phyloP scores from a whole-genome alignment of 2,329 filamentous ascomycete genomes.

The Botryotinia calthae region DNA sequence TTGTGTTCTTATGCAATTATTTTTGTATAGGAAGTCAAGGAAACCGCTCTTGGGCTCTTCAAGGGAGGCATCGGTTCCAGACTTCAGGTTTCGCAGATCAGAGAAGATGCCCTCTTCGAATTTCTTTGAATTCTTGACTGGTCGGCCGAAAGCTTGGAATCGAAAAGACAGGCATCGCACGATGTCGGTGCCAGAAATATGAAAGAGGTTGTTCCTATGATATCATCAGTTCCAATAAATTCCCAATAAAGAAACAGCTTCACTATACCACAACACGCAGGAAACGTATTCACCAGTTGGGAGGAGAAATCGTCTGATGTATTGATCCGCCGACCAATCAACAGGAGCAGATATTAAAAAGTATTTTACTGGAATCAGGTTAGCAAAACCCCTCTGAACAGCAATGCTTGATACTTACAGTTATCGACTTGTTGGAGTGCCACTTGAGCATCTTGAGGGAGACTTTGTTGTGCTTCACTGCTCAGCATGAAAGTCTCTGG shows the following conservation, averaged over 20 bases:
- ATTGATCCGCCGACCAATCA: constrained; percentile 95
- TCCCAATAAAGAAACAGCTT: constrained; percentile 23
- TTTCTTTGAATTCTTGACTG: constrained; percentile 99
- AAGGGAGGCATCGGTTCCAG: constrained; percentile 93
- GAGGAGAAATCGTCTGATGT: constrained; percentile 91
- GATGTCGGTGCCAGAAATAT: constrained; percentile 98
- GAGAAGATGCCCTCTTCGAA: constrained; percentile 99
- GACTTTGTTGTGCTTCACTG: constrained; percentile 91
- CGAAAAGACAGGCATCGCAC: constrained; percentile 96
- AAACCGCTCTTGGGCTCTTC: constrained; percentile 99
- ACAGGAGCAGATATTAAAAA: constrained; percentile 98
- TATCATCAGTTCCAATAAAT: constrained; percentile 33
- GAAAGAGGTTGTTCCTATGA: constrained; percentile 91
- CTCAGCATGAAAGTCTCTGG: constrained; percentile 99
- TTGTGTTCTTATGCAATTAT: constrained; percentile 99
- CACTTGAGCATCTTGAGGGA: constrained; percentile 95
- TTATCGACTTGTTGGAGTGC: constrained; percentile 98
- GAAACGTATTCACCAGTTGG: constrained; percentile 99
- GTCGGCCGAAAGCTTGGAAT: constrained; percentile 97
- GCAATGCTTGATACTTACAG: constrained; percentile 56
- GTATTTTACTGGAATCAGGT: constrained; percentile 75
- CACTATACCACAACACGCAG: constrained; percentile 80
- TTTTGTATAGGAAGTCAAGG: constrained; percentile 99
- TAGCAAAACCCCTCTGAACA: constrained; percentile 20
- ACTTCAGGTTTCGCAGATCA: constrained; percentile 95